Evolutionary conservation across 169 alveolate species (phyloP).

Genomic region (Cyclospora cayetanensis): DNA sequence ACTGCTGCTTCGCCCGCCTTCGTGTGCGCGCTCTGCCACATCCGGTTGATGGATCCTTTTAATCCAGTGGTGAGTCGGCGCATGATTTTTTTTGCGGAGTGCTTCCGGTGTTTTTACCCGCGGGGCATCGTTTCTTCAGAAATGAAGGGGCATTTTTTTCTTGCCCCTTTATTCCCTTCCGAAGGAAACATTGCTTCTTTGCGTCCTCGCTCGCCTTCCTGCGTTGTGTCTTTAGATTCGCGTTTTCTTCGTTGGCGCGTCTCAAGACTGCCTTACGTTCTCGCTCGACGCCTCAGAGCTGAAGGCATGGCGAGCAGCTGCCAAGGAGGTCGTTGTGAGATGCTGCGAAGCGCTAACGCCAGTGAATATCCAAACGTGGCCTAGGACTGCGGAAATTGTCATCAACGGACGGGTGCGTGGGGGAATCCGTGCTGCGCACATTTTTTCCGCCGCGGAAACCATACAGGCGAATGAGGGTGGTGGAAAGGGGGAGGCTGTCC

Average conservation of each 20-base stretch:
- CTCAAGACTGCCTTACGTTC: too few species aligned
- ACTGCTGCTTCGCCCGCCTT: not conserved
- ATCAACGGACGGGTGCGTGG: slow-evolving; percentile 60
- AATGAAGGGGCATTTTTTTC: too few species aligned
- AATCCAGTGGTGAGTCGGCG: not conserved
- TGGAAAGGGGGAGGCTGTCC: not conserved
- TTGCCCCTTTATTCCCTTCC: too few species aligned
- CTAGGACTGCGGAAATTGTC: slow-evolving; percentile 32
- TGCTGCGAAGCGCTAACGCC: slow-evolving; percentile 61
- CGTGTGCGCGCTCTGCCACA: not conserved
- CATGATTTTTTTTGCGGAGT: too few species aligned
- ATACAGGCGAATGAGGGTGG: not conserved
- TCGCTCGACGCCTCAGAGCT: not conserved
- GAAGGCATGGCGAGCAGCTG: slow-evolving; percentile 35
- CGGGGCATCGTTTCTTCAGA: too few species aligned
- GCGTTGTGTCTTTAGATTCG: too few species aligned
- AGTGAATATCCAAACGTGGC: slow-evolving; percentile 59
- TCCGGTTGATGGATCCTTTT: slow-evolving; percentile 35
- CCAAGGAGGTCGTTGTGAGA: slow-evolving; percentile 11
- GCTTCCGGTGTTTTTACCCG: too few species aligned
- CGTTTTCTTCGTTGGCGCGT: too few species aligned
- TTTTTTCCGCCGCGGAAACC: not conserved
- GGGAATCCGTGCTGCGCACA: not conserved
- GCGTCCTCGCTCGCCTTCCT: too few species aligned
- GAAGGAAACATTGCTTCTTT: too few species aligned